Conservation (phyloP, 1,139 yeast genomes). For the Saccharomyces hybrid region DNA sequence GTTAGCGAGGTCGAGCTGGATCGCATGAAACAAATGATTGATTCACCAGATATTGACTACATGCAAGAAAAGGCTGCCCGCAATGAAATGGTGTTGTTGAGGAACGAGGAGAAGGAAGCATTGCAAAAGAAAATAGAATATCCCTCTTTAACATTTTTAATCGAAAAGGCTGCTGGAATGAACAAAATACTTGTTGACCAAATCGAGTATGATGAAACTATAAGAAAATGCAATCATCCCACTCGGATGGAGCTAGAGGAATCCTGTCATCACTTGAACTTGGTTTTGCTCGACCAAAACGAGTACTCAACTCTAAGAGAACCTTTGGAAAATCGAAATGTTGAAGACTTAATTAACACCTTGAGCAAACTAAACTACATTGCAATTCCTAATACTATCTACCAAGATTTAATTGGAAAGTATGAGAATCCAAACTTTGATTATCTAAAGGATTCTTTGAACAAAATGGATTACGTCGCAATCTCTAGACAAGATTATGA, state of each 20-base stretch:
- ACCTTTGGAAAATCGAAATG: slow-evolving; percentile 9
- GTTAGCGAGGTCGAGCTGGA: not conserved
- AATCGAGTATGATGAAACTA: not conserved
- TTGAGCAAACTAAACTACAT: slow-evolving; percentile 10
- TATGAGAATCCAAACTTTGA: slow-evolving; percentile 15
- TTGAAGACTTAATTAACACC: slow-evolving; percentile 20
- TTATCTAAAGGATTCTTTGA: no score
- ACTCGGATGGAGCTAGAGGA: not conserved
- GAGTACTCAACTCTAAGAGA: slow-evolving; percentile 7
- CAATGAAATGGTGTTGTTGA: not conserved
- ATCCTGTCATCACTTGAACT: not conserved
- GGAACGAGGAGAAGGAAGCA: not conserved
- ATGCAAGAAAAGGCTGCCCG: not conserved
- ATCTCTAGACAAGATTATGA: no score
- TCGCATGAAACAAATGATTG: not conserved
- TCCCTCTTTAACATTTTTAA: slow-evolving; percentile 17
- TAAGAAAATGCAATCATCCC: not conserved
- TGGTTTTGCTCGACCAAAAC: not conserved
- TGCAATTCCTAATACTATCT: no score
- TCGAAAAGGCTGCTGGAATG: slow-evolving; percentile 15
- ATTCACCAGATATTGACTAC: not conserved
- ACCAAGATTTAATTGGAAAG: no score
- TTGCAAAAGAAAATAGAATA: not conserved
- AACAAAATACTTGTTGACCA: slow-evolving; percentile 4
- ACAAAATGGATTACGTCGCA: no score